Evolutionary conservation across 2,329 filamentous ascomycete species (phyloP), one percentile per base, ranked within the genome.

Genomic region (Ophiostoma australiae): DNA sequence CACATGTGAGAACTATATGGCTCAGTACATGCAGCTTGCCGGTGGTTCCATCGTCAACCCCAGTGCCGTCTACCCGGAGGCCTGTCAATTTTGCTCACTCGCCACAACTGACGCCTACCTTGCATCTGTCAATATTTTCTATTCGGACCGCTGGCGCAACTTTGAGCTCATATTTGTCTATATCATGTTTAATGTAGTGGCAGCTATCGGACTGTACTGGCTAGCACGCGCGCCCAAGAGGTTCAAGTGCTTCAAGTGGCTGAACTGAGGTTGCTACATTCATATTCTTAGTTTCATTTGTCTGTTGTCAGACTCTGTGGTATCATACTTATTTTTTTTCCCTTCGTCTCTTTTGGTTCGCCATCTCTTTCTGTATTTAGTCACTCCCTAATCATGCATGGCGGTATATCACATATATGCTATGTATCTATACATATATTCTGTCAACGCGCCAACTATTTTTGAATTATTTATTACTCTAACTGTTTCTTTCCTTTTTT

Each of bases 151-250:
- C 7, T 92, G 90, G 89, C 82, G 89, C 72, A 90, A 92, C 76
- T 91, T 88, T 72, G 90, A 90, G 1, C 82, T 92, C 48, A 81
- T 91, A 76, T 92, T 88, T 85, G 87, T 82, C 0, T 92, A 85
- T 74, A 84, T 92, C 55, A 73, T 80, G 0, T 90, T 91, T 78
- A 90, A 92, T 75, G 83, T 90, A 44, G 78, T 79, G 5, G 72
- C 52, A 0, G 73, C 73, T 15, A 39, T 74, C 7, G 58, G 48
- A 13, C n/a, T 71, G 3, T 74, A 74, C 66, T 74, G 73, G 73
- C 69, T 73, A 2, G 44, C 58, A 20, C 70, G 73, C 23, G 73
- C 61, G 0, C 72, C 73, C 55, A 74, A 74, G 41, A 48, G 13
- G 10, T 17, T 44, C 39, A 44, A 13, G 39, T 44, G 41, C 1